Evolutionary conservation across 1,139 yeast species (phyloP).

Genomic region (Casaregolazyma lundiana): DNA sequence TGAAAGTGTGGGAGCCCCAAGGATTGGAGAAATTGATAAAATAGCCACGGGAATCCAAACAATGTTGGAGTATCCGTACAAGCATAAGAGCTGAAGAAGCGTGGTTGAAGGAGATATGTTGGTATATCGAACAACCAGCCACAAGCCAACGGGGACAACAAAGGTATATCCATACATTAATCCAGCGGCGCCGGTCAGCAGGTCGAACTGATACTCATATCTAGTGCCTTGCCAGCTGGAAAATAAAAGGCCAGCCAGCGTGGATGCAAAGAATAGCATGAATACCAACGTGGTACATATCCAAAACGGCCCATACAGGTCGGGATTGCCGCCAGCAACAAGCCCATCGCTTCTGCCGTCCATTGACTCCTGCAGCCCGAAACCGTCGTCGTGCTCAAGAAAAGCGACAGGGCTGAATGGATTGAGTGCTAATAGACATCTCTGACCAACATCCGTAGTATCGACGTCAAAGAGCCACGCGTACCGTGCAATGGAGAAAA

Average conservation of each 20-base stretch:
- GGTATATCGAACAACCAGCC: conserved; percentile 43
- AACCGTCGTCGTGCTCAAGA: conserved; percentile 29
- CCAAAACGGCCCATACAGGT: conserved; percentile 82
- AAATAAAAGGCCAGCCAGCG: conserved; percentile 51
- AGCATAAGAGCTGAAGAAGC: conserved; percentile 46
- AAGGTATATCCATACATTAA: conserved; percentile 71
- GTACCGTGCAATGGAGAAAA: conserved; percentile 54
- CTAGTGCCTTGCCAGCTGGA: conserved; percentile 40
- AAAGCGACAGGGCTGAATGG: conserved; percentile 31
- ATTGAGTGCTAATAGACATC: conserved; percentile 36
- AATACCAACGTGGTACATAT: conserved; percentile 74
- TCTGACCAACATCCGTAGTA: conserved; percentile 47
- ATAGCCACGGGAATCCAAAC: conserved; percentile 77
- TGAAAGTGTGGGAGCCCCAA: conserved; percentile 33
- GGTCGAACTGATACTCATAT: conserved; percentile 56
- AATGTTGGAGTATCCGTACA: conserved; percentile 75
- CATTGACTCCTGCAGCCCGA: conserved; percentile 24
- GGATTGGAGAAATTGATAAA: conserved; percentile 42
- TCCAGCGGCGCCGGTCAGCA: conserved; percentile 61
- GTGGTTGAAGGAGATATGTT: conserved; percentile 34
- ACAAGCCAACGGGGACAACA: conserved; percentile 53
- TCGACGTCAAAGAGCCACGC: conserved; percentile 60
- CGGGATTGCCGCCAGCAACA: conserved; percentile 38
- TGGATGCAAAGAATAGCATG: conserved; percentile 66
- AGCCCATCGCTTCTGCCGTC: conserved; percentile 34